Evolutionary conservation across 2,329 filamentous ascomycete species (phyloP).

Genomic region (Sporothrix variecibatus): DNA sequence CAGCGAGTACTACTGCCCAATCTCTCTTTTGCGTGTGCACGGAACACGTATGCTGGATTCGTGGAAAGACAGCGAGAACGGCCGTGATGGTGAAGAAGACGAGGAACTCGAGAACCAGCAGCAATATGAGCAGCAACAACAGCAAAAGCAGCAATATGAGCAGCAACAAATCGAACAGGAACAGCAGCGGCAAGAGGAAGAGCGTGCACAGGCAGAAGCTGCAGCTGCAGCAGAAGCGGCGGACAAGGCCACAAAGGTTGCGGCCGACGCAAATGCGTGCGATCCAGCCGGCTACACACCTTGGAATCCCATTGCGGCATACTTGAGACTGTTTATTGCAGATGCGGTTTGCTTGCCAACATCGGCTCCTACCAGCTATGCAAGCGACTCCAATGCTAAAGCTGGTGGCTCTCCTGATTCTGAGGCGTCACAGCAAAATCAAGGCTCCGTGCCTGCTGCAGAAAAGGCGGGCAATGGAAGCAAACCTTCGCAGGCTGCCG

Average conservation of each 20-base stretch:
- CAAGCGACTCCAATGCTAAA: not conserved
- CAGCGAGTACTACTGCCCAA: conserved; percentile 93
- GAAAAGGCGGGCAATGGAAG: not conserved
- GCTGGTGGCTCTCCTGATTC: not conserved
- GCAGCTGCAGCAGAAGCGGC: conserved; percentile 22
- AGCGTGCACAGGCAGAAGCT: not conserved
- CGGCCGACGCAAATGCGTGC: not conserved
- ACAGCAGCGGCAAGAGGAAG: not conserved
- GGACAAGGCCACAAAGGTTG: not conserved
- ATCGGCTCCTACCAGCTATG: not conserved
- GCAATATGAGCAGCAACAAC: conserved; percentile 35
- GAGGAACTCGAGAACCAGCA: conserved; percentile 42
- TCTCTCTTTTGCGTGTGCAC: conserved; percentile 88
- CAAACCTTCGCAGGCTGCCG: not conserved
- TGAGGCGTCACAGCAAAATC: not conserved
- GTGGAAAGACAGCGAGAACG: conserved; percentile 76
- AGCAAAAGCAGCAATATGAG: conserved; percentile 30
- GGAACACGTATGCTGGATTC: conserved; percentile 96
- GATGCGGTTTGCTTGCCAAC: not conserved
- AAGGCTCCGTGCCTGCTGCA: not conserved
- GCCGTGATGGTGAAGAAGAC: conserved; percentile 64
- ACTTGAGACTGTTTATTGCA: conserved; percentile 16
- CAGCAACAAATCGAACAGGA: conserved; percentile 29
- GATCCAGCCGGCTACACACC: conserved; percentile 14
- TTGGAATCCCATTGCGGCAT: conserved; percentile 4